Conservation (phyloP, 306 rosid genomes). For the Glycine latifolia region DNA sequence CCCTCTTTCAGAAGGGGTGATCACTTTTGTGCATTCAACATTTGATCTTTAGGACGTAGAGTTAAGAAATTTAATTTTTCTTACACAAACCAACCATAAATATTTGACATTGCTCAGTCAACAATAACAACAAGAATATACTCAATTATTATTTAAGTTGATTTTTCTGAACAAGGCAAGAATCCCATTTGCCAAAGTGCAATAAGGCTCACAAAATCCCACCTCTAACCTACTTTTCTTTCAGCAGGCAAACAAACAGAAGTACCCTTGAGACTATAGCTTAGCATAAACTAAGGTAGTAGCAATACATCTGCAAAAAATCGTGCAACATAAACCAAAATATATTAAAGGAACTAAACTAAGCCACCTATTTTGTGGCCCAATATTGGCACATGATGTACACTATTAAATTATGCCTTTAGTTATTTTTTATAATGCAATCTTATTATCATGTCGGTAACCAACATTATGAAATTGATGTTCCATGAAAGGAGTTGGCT, state of each 20-base stretch:
- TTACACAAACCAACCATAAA: no score
- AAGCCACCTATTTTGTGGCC: constrained; percentile 32
- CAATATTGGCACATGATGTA: constrained; percentile 25
- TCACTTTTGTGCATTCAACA: no score
- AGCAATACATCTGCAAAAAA: constrained; percentile 3
- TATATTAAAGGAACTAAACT: neutral
- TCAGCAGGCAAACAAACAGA: constrained; percentile 19
- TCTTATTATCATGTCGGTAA: constrained; percentile 2
- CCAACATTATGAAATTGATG: neutral
- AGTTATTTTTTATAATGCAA: neutral
- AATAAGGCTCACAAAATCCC: constrained; percentile 4
- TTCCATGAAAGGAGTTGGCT: neutral
- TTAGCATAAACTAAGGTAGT: neutral
- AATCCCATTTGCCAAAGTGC: constrained; percentile 37
- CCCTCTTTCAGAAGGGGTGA: no score
- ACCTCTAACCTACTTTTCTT: neutral
- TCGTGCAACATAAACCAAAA: neutral
- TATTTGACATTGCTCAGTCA: no score
- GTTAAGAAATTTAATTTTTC: no score
- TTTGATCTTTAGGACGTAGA: no score
- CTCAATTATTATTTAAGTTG: neutral
- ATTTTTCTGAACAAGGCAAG: neutral
- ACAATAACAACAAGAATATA: neutral
- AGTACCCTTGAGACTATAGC: neutral
- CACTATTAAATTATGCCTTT: constrained; percentile 35